phyloP scores from a whole-genome alignment of 164 flowering plant species.

The Vitis labrusca region DNA sequence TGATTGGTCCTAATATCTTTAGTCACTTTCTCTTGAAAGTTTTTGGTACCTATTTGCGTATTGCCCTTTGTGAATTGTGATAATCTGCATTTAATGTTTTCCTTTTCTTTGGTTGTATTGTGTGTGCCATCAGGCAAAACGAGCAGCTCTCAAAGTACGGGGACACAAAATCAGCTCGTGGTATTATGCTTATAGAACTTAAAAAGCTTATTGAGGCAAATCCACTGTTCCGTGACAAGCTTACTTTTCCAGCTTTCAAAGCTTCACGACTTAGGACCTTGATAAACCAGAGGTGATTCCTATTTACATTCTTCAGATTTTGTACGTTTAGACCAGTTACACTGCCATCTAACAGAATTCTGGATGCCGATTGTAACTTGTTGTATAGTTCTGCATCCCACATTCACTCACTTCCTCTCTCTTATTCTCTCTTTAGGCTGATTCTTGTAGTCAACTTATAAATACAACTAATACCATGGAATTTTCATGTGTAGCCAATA shows the following conservation, averaged over 20 bases:
- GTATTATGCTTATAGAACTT: slow-evolving; percentile 65
- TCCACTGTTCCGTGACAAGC: slow-evolving; percentile 72
- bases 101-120: neutral
- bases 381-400: neutral
- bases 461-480: neutral
- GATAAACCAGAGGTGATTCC: slow-evolving; percentile 60
- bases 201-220: slow-evolving; percentile 74
- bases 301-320: neutral
- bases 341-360: neutral
- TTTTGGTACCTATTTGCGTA: no score
- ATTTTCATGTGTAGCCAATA: neutral
- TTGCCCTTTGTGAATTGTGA: neutral
- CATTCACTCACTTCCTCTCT: neutral
- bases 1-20: neutral
- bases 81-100: neutral
- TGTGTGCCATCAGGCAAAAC: slow-evolving; percentile 44
- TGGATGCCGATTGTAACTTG: neutral
- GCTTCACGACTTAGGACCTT: slow-evolving; percentile 54
- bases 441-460: neutral
- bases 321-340: neutral
- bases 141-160: slow-evolving; percentile 80
- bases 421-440: neutral
- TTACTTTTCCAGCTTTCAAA: slow-evolving; percentile 54
- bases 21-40: neutral
- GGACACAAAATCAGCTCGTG: slow-evolving; percentile 69